phyloP scores from a whole-genome alignment of 257 asterid genomes.

The Gentiana macrophylla region DNA sequence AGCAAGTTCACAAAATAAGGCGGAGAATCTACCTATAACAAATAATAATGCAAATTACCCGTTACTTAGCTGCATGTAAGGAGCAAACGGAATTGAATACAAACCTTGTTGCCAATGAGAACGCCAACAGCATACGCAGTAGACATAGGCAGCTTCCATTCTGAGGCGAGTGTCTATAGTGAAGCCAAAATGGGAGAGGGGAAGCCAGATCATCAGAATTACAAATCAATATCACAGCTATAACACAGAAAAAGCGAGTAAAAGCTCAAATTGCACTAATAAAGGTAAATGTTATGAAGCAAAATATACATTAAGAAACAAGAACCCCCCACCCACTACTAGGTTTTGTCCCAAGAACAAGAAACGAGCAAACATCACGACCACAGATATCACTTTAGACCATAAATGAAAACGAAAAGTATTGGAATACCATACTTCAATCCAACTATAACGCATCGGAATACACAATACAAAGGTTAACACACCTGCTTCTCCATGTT shows the following conservation, averaged over 20 bases:
- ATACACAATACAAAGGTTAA: not conserved
- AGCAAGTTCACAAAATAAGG: too few species aligned
- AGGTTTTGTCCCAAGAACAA: too few species aligned
- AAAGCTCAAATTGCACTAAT: too few species aligned
- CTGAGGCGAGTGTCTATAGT: slow-evolving; percentile 45
- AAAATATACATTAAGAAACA: too few species aligned
- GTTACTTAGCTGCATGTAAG: slow-evolving; percentile 6
- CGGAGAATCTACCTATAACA: too few species aligned
- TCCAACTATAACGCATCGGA: not conserved
- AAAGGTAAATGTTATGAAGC: too few species aligned
- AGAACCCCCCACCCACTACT: too few species aligned
- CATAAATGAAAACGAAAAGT: too few species aligned
- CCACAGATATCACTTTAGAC: too few species aligned
- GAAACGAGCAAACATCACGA: not conserved
- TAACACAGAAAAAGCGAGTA: not conserved
- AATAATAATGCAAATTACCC: not conserved
- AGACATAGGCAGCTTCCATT: slow-evolving; percentile 46
- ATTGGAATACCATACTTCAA: not conserved
- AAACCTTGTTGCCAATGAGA: slow-evolving; percentile 64
- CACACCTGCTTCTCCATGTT: slow-evolving; percentile 52
- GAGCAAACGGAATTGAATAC: slow-evolving; percentile 9
- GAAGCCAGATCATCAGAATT: slow-evolving; percentile 5
- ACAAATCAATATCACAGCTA: slow-evolving; percentile 8
- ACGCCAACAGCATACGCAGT: slow-evolving; percentile 58
- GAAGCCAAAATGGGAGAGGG: not conserved